These are phyloP conservation scores for Hygrophorus pudorinus DNA, from an alignment of 768 basidiomycete species.

Conservation along the genomic window DNA sequence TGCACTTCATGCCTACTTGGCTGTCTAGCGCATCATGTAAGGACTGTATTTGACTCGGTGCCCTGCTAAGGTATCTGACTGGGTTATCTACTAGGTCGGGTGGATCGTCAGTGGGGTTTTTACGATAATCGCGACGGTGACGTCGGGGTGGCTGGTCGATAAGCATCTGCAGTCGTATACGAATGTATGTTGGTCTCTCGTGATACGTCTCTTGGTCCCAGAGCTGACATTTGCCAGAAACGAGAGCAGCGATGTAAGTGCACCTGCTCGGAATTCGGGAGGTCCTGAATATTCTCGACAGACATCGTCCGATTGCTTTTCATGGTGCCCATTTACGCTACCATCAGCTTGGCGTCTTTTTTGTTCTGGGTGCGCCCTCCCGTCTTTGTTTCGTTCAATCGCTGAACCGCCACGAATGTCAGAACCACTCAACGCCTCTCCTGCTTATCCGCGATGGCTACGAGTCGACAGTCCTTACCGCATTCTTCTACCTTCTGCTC, in stretches of 20 bases:
- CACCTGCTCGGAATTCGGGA: neutral
- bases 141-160: constrained; percentile 67
- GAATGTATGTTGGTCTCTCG: constrained; percentile 33
- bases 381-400: neutral
- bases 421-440: constrained; percentile 62
- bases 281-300: constrained; percentile 14
- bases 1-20: neutral
- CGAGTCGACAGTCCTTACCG: constrained; percentile 64
- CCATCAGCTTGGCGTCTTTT: constrained; percentile 58
- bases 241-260: constrained; percentile 54
- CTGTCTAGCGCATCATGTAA: neutral
- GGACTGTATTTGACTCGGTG: constrained; percentile 26
- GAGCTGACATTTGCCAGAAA: constrained; percentile 33
- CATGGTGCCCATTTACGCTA: constrained; percentile 70
- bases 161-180: constrained; percentile 69
- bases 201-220: neutral
- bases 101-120: constrained; percentile 60
- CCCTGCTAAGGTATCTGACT: constrained; percentile 39
- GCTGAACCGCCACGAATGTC: neutral
- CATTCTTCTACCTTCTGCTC: constrained; percentile 73
- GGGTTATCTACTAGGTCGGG: constrained; percentile 36
- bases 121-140: constrained; percentile 40
- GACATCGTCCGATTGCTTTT: constrained; percentile 68
- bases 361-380: constrained; percentile 49
- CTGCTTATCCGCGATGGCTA: constrained; percentile 66